phyloP scores from a whole-genome alignment of 2,329 filamentous ascomycete species.

The Chalaropsis ovoidea region DNA sequence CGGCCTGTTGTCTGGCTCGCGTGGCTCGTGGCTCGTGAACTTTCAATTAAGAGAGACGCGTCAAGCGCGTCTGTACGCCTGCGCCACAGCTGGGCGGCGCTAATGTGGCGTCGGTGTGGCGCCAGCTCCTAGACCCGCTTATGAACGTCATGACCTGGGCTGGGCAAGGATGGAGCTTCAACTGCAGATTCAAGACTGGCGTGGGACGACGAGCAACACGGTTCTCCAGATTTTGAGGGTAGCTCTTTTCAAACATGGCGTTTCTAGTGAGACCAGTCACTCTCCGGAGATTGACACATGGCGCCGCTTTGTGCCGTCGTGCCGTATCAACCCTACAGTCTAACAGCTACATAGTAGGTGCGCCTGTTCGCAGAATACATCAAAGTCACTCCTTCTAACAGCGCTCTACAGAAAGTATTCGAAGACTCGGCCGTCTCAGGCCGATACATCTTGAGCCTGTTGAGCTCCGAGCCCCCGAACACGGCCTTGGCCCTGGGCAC shows the following conservation, averaged over 20 bases:
- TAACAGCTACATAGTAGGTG: slow-evolving; percentile 47
- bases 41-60: slow-evolving; percentile 23
- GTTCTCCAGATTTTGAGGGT: neutral
- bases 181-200: neutral
- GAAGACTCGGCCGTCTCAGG: slow-evolving; percentile 38
- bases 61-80: slow-evolving; percentile 9
- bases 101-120: slow-evolving; percentile 1
- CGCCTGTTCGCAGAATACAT: neutral
- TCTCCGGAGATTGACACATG: neutral
- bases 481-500: slow-evolving; percentile 48
- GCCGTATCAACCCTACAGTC: slow-evolving; percentile 40
- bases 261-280: neutral
- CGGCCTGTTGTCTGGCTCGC: neutral
- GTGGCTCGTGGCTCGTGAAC: neutral
- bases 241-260: slow-evolving; percentile 7
- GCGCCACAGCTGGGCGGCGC: slow-evolving; percentile 8
- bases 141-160: slow-evolving; percentile 13
- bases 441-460: slow-evolving; percentile 48
- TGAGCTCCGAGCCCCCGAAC: slow-evolving; percentile 48
- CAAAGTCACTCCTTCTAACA: neutral
- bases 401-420: slow-evolving; percentile 46
- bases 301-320: slow-evolving; percentile 8
- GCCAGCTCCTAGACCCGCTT: neutral
- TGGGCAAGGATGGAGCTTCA: slow-evolving; percentile 14
- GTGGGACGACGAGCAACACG: neutral